Base-by-base conservation (phyloP, 192 early-diverging fungal species). In the Entomortierella lignicola region DNA sequence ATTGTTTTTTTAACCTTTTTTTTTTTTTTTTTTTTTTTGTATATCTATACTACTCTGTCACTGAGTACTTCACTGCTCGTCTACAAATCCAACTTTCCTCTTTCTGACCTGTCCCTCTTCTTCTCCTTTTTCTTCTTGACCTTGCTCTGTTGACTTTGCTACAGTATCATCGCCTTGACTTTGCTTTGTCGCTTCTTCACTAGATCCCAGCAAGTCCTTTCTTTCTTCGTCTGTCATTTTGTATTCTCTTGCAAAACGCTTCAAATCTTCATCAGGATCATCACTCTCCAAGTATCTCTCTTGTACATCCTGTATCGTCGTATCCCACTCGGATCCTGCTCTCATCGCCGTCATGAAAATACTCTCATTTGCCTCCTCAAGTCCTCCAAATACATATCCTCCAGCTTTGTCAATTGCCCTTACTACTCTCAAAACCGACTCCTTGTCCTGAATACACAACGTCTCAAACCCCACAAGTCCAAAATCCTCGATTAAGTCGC, bases 401-500 rank as follows among this genome's bases (percentile, higher is more conserved):
- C 94, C 95, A 1, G 97, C 95, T 66, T 93, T 93, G 75, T 99
- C 97, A 43, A 98, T 89, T 37, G 88, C 91, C 62, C 91, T 83
- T 6, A 94, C 86, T 30, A 99, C 74, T 15, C 85, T 87, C 18
- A 90, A 85, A 43, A 99, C 92, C 5, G 92, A 94, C 54, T 91
- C 86, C 83, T 94, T 94, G 83, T 98, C 95, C 68, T 94, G 85
- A 20, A 94, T 87, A 66, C 89, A 90, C 18, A 99, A 85, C 25
- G 98, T 97, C 80, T 92, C 88, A 70, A 97, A 99, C 20, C 92
- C 93, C 8, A 99, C 97, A 37, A 99, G 69, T 30, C 90, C 90
- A 84, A 92, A 99, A 66, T 96, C 95, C 80, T 97, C 93, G 21
- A 99, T 87, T 23, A 99, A 85, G 48, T 92, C 94, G 79, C 95